Conservation (phyloP, 805 yeast genomes). For the Metschnikowia henanensis region DNA sequence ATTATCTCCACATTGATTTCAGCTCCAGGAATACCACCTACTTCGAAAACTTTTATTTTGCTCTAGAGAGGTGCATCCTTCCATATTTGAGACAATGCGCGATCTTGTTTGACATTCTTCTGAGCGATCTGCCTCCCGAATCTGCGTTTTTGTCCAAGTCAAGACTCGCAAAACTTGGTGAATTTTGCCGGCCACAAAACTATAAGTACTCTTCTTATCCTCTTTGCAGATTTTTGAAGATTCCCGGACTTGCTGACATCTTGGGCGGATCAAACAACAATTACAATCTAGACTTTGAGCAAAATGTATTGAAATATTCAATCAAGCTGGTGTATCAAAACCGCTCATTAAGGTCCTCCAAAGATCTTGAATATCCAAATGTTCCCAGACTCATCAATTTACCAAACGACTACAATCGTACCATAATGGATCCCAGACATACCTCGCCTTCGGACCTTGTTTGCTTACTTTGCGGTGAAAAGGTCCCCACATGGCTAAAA, state of each 20-base stretch:
- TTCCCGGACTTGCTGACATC: conserved; percentile 19
- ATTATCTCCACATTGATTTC: neutral
- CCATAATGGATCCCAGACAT: conserved; percentile 25
- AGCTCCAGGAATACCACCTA: neutral
- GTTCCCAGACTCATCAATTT: conserved; percentile 51
- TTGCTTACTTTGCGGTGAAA: conserved; percentile 38
- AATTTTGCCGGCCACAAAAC: conserved; percentile 17
- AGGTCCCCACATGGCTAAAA: conserved; percentile 3
- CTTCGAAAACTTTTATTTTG: conserved; percentile 7
- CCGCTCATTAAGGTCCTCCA: neutral
- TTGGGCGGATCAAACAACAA: neutral
- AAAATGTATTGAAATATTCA: conserved; percentile 1
- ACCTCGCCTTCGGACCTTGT: conserved; percentile 22
- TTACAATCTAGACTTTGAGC: conserved; percentile 1
- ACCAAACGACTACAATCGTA: conserved; percentile 41
- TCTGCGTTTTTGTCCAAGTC: conserved; percentile 18
- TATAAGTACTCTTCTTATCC: conserved; percentile 22
- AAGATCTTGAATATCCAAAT: conserved; percentile 52
- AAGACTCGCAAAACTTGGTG: conserved; percentile 20
- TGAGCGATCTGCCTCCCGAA: conserved; percentile 29
- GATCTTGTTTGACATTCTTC: conserved; percentile 34
- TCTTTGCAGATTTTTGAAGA: conserved; percentile 24
- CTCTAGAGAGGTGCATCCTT: conserved; percentile 17
- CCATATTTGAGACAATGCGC: conserved; percentile 38
- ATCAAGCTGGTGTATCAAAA: neutral